phyloP scores from a whole-genome alignment of 225 moss, liverwort and hornwort genomes.

The Takakia lepidozioides region DNA sequence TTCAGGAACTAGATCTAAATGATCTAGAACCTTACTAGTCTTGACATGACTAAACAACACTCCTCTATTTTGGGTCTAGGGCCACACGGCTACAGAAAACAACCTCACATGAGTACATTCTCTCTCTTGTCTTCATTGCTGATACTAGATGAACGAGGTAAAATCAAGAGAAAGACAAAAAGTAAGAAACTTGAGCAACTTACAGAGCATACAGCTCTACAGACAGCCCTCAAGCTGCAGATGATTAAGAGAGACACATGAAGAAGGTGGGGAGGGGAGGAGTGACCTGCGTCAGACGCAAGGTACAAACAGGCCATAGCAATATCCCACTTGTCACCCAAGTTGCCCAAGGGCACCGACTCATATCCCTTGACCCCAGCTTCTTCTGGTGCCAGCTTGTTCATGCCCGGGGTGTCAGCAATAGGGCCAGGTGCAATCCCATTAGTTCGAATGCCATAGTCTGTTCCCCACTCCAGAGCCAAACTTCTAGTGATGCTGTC shows the following conservation, averaged over 20 bases:
- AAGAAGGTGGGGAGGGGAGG: constrained; percentile 3
- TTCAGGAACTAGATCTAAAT: too few relatives aligned
- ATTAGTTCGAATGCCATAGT: constrained; percentile 70
- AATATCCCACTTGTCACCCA: constrained; percentile 86
- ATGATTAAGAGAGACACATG: background rate
- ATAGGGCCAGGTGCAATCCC: constrained; percentile 88
- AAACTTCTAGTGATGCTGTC: constrained; percentile 78
- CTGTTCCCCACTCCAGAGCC: constrained; percentile 88
- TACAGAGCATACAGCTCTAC: background rate
- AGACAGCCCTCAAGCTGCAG: background rate
- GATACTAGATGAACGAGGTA: too few relatives aligned
- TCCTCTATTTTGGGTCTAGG: too few relatives aligned
- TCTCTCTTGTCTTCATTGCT: too few relatives aligned
- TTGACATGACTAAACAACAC: too few relatives aligned
- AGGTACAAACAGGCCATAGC: constrained; percentile 78
- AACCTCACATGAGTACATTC: too few relatives aligned
- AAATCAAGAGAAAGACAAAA: too few relatives aligned
- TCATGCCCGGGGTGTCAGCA: constrained; percentile 71
- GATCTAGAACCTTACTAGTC: too few relatives aligned
- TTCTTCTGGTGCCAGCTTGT: constrained; percentile 43
- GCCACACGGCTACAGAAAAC: too few relatives aligned
- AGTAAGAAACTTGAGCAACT: background rate
- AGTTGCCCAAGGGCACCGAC: constrained; percentile 30
- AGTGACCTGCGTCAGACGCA: constrained; percentile 71
- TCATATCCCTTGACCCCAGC: constrained; percentile 5